A percentile compares a stretch with the other conserved stretches of the same genome.
phyloP scores from a whole-genome alignment of 139 green algal genomes.

The Parachlorella kessleri region DNA sequence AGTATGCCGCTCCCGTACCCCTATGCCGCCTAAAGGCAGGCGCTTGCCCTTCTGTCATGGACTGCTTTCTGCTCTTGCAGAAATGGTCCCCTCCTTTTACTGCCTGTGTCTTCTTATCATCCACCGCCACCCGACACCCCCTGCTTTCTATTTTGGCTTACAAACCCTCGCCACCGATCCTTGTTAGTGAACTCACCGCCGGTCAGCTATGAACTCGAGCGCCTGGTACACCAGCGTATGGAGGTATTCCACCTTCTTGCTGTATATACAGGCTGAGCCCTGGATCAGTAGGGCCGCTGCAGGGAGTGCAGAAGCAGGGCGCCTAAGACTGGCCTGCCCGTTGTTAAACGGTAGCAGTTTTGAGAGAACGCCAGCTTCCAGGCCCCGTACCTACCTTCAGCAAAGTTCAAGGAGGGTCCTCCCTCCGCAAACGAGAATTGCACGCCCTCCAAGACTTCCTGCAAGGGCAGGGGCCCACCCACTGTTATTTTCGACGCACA shows the following conservation, averaged over 20 bases:
- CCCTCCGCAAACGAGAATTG: constrained; percentile 72
- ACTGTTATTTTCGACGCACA: too few relatives aligned
- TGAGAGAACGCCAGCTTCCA: not conserved
- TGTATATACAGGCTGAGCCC: constrained; percentile 81
- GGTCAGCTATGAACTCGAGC: constrained; percentile 51
- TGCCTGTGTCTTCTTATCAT: too few relatives aligned
- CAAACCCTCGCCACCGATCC: too few relatives aligned
- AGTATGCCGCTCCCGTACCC: too few relatives aligned
- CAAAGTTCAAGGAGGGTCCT: constrained; percentile 75
- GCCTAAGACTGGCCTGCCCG: not conserved
- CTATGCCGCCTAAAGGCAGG: too few relatives aligned
- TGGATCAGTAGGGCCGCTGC: constrained; percentile 69
- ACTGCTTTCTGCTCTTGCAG: too few relatives aligned
- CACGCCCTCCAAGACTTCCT: constrained; percentile 70
- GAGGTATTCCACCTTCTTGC: constrained; percentile 90
- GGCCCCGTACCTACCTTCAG: constrained; percentile 54
- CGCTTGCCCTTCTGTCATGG: too few relatives aligned
- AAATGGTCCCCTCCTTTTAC: too few relatives aligned
- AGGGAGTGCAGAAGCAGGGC: not conserved
- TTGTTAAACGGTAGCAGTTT: not conserved
- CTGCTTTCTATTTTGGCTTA: too few relatives aligned
- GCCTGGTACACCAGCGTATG: constrained; percentile 80
- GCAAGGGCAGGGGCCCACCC: too few relatives aligned
- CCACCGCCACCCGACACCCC: too few relatives aligned
- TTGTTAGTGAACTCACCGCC: constrained; percentile 33